phyloP scores from a whole-genome alignment of 805 yeast genomes.

The Starmerella sirachaensis region DNA sequence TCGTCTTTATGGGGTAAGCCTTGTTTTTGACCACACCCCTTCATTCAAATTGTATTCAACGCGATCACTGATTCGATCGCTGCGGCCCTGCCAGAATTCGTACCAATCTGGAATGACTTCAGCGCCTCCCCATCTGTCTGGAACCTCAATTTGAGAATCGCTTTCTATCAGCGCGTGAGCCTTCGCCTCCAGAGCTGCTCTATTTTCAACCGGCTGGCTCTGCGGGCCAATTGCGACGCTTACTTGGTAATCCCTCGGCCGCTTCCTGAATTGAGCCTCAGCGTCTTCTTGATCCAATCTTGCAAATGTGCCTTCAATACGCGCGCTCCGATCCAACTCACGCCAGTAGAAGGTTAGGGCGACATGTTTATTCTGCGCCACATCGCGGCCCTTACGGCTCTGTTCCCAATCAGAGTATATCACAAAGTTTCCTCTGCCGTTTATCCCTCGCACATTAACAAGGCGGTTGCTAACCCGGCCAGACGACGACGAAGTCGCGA shows the following conservation, averaged over 20 bases:
- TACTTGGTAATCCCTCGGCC: slow-evolving; percentile 83
- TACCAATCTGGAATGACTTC: slow-evolving; percentile 76
- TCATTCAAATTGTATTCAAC: slow-evolving; percentile 50
- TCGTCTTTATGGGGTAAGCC: slow-evolving; percentile 50
- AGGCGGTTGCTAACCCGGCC: slow-evolving; percentile 79
- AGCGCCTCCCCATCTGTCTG: slow-evolving; percentile 91
- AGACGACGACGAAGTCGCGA: slow-evolving; percentile 76
- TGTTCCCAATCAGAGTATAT: slow-evolving; percentile 83
- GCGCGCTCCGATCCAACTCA: slow-evolving; percentile 74
- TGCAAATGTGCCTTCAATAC: slow-evolving; percentile 79
- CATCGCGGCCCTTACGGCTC: slow-evolving; percentile 66
- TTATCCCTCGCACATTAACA: slow-evolving; percentile 78
- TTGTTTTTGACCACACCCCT: slow-evolving; percentile 46
- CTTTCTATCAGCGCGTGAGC: slow-evolving; percentile 39
- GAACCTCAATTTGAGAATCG: slow-evolving; percentile 70
- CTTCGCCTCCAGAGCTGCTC: slow-evolving; percentile 50
- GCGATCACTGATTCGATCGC: slow-evolving; percentile 80
- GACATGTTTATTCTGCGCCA: slow-evolving; percentile 58
- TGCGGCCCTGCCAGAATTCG: slow-evolving; percentile 96
- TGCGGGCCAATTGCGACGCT: slow-evolving; percentile 97
- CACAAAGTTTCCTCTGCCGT: slow-evolving; percentile 58
- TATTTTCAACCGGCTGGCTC: slow-evolving; percentile 41
- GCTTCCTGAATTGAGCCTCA: slow-evolving; percentile 62
- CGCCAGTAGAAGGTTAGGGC: slow-evolving; percentile 88
- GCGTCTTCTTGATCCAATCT: slow-evolving; percentile 58